A percentile compares a stretch with the other conserved stretches of the same genome.
Evolutionary conservation across 169 alveolate genomes (phyloP).

Genomic region (Cryptosporidium andersoni): DNA sequence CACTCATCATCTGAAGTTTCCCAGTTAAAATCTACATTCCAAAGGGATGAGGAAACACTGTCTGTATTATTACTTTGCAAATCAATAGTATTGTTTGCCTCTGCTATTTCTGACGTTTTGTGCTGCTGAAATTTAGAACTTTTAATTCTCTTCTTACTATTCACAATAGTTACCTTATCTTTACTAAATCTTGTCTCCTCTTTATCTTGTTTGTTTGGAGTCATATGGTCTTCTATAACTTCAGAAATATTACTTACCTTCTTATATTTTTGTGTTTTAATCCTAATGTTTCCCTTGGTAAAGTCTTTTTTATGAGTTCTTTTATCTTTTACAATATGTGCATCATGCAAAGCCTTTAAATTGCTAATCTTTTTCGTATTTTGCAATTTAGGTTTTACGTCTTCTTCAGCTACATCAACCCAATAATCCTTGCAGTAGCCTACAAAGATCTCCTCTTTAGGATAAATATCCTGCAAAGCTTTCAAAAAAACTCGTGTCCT

Average conservation of each 20-base stretch:
- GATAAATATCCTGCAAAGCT: conserved; percentile 73
- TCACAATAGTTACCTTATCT: not conserved
- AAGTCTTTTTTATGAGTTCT: not conserved
- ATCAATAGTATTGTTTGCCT: too few species aligned
- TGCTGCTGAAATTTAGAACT: too few species aligned
- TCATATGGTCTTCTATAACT: not conserved
- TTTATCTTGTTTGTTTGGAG: too few species aligned
- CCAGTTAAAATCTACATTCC: conserved; percentile 13
- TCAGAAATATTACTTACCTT: not conserved
- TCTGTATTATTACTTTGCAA: not conserved
- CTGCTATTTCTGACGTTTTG: too few species aligned
- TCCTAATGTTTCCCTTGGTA: not conserved
- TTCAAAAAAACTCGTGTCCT: conserved; percentile 75
- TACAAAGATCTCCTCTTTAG: conserved; percentile 76
- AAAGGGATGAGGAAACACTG: not conserved
- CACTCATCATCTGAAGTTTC: conserved; percentile 12
- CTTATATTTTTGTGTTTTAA: not conserved
- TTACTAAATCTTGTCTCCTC: too few species aligned
- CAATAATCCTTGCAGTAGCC: conserved; percentile 76
- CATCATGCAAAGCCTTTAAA: not conserved
- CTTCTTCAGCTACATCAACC: conserved; percentile 72
- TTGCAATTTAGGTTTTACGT: not conserved
- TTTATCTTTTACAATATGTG: not conserved
- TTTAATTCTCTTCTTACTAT: not conserved
- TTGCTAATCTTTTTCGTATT: not conserved